Evolutionary conservation across 306 rosid genomes (phyloP).

Genomic region (Begonia masoniana): DNA sequence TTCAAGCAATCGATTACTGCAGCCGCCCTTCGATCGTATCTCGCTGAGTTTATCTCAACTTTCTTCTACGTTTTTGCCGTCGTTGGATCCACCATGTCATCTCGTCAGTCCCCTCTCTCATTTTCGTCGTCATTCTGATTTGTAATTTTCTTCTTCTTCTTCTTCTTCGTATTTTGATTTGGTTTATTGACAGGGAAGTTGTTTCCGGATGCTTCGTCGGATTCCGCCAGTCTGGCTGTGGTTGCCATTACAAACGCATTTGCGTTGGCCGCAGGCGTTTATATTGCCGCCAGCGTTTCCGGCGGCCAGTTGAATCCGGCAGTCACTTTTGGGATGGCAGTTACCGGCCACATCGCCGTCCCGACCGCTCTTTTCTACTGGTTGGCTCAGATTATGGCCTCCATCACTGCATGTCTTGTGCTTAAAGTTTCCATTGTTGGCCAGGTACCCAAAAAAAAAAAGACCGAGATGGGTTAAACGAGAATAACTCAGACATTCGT

Average conservation of each 20-base stretch:
- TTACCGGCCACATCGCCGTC: slow-evolving; percentile 84
- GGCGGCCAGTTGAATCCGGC: slow-evolving; percentile 98
- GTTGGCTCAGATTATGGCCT: slow-evolving; percentile 65
- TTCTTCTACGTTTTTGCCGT: slow-evolving; percentile 83
- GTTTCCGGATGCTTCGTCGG: slow-evolving; percentile 51
- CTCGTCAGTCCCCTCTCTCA: slow-evolving; percentile 18
- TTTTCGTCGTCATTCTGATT: neutral
- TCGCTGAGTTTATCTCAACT: slow-evolving; percentile 74
- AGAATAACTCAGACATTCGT: neutral
- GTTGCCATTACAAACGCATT: slow-evolving; percentile 78
- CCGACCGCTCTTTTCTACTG: slow-evolving; percentile 62
- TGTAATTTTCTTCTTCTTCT: neutral
- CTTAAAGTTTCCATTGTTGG: slow-evolving; percentile 46
- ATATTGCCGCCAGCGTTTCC: slow-evolving; percentile 72
- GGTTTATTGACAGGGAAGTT: slow-evolving; percentile 30
- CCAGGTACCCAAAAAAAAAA: slow-evolving; percentile 21
- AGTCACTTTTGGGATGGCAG: slow-evolving; percentile 77
- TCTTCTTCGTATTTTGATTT: neutral
- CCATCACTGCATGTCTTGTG: slow-evolving; percentile 57
- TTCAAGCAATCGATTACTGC: slow-evolving; percentile 11
- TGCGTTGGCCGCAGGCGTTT: slow-evolving; percentile 69
- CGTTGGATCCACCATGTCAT: slow-evolving; percentile 86
- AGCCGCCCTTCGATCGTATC: slow-evolving; percentile 55
- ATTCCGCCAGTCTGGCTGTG: slow-evolving; percentile 66
- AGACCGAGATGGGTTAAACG: too few species aligned